A percentile compares a stretch with the other conserved stretches of the same genome.
phyloP scores from a whole-genome alignment of 1,284 basidiomycete genomes.

The Cryptococcus hybrid region DNA sequence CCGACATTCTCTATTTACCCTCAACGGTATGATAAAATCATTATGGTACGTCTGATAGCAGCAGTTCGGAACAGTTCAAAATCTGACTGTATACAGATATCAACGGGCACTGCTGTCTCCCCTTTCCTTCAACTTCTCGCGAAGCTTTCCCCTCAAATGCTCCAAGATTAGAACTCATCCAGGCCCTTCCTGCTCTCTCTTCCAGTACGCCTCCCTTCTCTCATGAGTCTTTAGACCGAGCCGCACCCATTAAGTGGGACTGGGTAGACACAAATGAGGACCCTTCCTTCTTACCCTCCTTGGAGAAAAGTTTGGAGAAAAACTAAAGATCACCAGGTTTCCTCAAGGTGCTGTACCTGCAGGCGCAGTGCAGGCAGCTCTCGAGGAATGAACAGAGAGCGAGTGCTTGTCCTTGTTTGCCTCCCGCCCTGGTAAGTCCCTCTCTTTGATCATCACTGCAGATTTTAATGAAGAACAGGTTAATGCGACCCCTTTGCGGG shows the following conservation, averaged over 20 bases:
- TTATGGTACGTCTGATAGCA: slow-evolving; percentile 35
- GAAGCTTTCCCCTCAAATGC: slow-evolving; percentile 19
- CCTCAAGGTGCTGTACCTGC: slow-evolving; percentile 9
- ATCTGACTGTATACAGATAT: slow-evolving; percentile 27
- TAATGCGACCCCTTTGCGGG: slow-evolving; percentile 43
- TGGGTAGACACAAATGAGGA: slow-evolving; percentile 8
- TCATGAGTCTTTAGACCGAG: not conserved
- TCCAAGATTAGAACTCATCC: slow-evolving; percentile 25
- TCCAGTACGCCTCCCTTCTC: slow-evolving; percentile 2
- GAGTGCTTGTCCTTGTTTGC: slow-evolving; percentile 41
- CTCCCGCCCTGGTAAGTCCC: slow-evolving; percentile 35
- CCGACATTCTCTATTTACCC: slow-evolving; percentile 38
- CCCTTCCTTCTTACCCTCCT: slow-evolving; percentile 13
- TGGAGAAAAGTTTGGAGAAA: slow-evolving; percentile 23
- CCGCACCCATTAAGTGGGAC: not conserved
- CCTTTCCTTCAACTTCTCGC: slow-evolving; percentile 49
- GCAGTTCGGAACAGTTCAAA: not conserved
- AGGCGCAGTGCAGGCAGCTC: slow-evolving; percentile 3
- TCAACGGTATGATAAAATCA: slow-evolving; percentile 33
- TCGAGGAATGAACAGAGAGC: slow-evolving; percentile 10
- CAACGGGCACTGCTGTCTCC: slow-evolving; percentile 47
- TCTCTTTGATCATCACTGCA: not conserved
- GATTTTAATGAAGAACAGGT: slow-evolving; percentile 8
- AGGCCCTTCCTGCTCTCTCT: slow-evolving; percentile 18
- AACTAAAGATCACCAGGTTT: slow-evolving; percentile 10